Percentiles rank a stretch among this genome's conserved stretches.
Conservation (phyloP, 1,284 basidiomycete species). For the Puccinia polysora region DNA sequence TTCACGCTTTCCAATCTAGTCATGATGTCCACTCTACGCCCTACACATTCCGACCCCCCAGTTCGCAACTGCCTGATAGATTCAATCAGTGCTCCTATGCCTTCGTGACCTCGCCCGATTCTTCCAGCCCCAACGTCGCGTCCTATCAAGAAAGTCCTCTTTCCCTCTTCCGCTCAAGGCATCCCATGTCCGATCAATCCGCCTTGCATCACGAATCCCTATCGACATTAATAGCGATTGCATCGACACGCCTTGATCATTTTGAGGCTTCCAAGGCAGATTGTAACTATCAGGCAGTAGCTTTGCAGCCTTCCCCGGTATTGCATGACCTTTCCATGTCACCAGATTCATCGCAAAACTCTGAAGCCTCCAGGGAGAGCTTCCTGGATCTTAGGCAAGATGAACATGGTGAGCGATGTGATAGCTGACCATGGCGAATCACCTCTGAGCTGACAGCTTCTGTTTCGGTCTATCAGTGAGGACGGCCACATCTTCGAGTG, state of each 20-base stretch:
- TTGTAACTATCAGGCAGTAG: neutral
- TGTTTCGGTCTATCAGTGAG: too few relatives aligned
- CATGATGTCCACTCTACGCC: neutral
- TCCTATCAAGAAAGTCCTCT: slow-evolving; percentile 6
- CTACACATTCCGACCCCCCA: slow-evolving; percentile 2
- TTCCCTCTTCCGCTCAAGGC: slow-evolving; percentile 1
- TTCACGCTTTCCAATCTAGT: neutral
- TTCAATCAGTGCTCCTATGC: slow-evolving; percentile 11
- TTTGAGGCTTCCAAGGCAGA: neutral
- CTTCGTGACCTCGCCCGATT: slow-evolving; percentile 1
- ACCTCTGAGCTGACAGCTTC: too few relatives aligned
- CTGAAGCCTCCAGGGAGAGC: neutral
- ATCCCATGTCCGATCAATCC: neutral
- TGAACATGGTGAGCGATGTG: neutral
- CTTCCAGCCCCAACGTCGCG: neutral
- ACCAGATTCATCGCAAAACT: neutral
- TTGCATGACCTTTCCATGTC: neutral
- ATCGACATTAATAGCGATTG: slow-evolving; percentile 5
- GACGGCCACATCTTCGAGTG: too few relatives aligned
- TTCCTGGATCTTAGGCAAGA: neutral
- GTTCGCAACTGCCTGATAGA: slow-evolving; percentile 8
- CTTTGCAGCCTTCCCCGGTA: neutral
- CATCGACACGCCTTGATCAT: slow-evolving; percentile 9
- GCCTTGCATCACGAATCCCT: neutral
- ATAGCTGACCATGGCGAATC: too few relatives aligned